A percentile compares a stretch with the other conserved stretches of the same genome.
Conservation (phyloP, 768 basidiomycete genomes). For the Pulveroboletus frians region DNA sequence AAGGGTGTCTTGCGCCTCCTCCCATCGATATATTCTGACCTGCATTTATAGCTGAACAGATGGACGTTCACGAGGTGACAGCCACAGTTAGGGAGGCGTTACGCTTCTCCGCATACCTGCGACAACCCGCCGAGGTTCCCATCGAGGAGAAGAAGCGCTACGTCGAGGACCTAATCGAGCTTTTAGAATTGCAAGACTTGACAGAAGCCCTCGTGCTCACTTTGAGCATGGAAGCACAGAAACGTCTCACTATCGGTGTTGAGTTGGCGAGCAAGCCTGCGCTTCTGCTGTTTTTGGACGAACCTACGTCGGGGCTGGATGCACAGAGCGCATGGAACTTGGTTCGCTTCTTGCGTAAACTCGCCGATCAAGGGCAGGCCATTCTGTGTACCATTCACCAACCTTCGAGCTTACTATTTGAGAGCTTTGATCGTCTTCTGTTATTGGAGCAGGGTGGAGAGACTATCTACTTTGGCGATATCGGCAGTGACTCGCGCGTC, state of each 20-base stretch:
- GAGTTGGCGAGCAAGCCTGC: conserved; percentile 73
- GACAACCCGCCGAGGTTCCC: conserved; percentile 65
- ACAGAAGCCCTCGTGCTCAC: conserved; percentile 78
- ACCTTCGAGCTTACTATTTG: conserved; percentile 80
- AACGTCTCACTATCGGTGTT: conserved; percentile 87
- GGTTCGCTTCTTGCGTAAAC: conserved; percentile 74
- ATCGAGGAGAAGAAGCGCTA: conserved; percentile 73
- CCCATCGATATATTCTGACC: conserved; percentile 19
- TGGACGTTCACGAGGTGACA: conserved; percentile 81
- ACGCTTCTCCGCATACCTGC: conserved; percentile 79
- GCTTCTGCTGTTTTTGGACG: conserved; percentile 30
- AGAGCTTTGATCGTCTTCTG: conserved; percentile 73
- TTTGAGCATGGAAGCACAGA: conserved; percentile 65
- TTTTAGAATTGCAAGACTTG: conserved; percentile 78
- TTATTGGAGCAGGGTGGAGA: conserved; percentile 75
- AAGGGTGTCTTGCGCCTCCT: conserved; percentile 19
- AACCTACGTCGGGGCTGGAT: conserved; percentile 55
- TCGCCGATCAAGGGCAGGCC: conserved; percentile 81
- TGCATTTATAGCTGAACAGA: conserved; percentile 60
- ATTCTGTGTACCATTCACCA: conserved; percentile 91
- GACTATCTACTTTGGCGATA: conserved; percentile 92
- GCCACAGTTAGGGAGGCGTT: conserved; percentile 81
- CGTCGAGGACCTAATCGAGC: conserved; percentile 77
- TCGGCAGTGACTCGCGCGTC: conserved; percentile 65
- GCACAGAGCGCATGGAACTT: conserved; percentile 75